phyloP scores from a whole-genome alignment of 2,329 filamentous ascomycete species.

The Parasarocladium wereldwijsianum region DNA sequence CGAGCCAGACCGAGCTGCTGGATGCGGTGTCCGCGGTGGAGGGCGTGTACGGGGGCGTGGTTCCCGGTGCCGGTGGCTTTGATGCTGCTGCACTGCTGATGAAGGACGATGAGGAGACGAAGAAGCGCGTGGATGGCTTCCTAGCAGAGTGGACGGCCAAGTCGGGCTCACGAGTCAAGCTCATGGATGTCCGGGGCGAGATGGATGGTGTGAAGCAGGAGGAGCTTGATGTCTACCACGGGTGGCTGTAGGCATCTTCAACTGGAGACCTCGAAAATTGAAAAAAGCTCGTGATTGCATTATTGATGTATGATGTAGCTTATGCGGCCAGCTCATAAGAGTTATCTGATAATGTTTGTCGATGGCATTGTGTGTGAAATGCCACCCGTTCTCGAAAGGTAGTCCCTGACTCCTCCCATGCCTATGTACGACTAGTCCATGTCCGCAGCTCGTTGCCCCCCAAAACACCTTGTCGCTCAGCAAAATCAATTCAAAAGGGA shows the following conservation, averaged over 20 bases:
- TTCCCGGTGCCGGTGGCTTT: slow-evolving; percentile 86
- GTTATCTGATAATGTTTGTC: too few species aligned
- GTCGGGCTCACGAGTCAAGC: slow-evolving; percentile 43
- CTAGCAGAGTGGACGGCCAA: slow-evolving; percentile 51
- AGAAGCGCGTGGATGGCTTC: slow-evolving; percentile 43
- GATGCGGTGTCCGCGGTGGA: slow-evolving; percentile 58
- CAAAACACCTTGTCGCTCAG: too few species aligned
- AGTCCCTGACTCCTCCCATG: too few species aligned
- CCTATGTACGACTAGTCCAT: too few species aligned
- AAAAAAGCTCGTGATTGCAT: too few species aligned
- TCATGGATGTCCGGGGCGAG: slow-evolving; percentile 57
- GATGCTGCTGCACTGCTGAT: slow-evolving; percentile 78
- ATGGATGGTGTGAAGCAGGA: slow-evolving; percentile 49
- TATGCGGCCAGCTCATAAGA: too few species aligned
- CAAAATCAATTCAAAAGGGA: too few species aligned
- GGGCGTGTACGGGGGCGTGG: slow-evolving; percentile 81
- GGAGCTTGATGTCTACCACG: slow-evolving; percentile 24
- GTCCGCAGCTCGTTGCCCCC: too few species aligned
- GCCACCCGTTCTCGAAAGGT: too few species aligned
- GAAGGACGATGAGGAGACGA: slow-evolving; percentile 53
- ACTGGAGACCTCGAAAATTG: background rate
- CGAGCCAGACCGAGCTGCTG: slow-evolving; percentile 68
- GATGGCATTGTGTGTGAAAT: too few species aligned
- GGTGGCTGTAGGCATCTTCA: slow-evolving; percentile 30
- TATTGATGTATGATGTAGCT: too few species aligned